Evolutionary conservation across 345 rosid genomes (phyloP).

Genomic region (Gossypium raimondii): DNA sequence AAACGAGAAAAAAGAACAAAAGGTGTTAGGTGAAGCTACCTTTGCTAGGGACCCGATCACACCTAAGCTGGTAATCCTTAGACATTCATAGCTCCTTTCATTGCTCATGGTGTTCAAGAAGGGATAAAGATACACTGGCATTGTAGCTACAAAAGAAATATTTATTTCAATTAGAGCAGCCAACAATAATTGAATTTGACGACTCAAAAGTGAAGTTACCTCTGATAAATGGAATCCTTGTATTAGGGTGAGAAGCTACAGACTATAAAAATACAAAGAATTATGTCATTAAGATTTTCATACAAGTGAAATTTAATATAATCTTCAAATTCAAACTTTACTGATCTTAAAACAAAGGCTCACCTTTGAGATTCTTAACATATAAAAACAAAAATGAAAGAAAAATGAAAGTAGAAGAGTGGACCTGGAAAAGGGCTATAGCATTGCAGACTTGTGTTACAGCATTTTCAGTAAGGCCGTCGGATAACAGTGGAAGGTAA

Average conservation of each 20-base stretch:
- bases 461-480: slow-evolving; percentile 20
- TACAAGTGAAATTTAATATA: background rate
- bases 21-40: slow-evolving; percentile 27
- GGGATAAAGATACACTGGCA: too few relatives aligned
- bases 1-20: background rate
- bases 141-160: too few relatives aligned
- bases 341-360: too few relatives aligned
- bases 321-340: too few relatives aligned
- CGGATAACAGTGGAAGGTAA: slow-evolving; percentile 26
- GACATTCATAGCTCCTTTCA: too few relatives aligned
- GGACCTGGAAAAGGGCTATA: slow-evolving; percentile 55
- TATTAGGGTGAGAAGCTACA: slow-evolving; percentile 50
- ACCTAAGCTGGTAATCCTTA: slow-evolving; percentile 24
- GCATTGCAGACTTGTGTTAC: slow-evolving; percentile 41
- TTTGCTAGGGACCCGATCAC: slow-evolving; percentile 57
- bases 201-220: slow-evolving; percentile 30
- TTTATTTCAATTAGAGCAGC: background rate
- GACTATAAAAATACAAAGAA: slow-evolving; percentile 27
- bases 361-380: background rate
- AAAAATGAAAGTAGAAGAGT: background rate
- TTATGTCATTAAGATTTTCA: background rate
- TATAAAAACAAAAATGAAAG: background rate
- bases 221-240: slow-evolving; percentile 34
- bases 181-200: background rate
- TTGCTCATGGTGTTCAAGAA: too few relatives aligned